Conservation (phyloP, 805 yeast genomes). For the Jamesozyma rosinii region DNA sequence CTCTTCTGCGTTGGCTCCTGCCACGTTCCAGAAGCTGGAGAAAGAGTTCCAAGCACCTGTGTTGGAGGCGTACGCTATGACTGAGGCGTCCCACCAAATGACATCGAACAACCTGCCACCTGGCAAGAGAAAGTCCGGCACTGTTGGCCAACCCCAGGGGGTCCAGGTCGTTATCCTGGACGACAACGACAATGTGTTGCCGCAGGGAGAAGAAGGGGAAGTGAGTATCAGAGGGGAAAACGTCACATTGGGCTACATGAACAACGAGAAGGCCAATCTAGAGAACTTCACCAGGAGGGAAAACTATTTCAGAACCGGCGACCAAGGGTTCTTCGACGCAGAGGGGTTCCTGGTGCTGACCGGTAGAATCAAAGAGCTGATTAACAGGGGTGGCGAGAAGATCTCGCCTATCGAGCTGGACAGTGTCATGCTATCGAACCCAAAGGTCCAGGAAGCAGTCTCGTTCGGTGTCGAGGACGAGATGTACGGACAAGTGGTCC, state of each 20-base stretch:
- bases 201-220: conserved; percentile 55
- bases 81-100: conserved; percentile 77
- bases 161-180: conserved; percentile 53
- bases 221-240: conserved; percentile 59
- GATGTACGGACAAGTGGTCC: conserved; percentile 62
- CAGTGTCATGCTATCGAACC: conserved; percentile 48
- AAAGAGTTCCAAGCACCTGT: conserved; percentile 54
- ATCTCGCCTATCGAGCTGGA: conserved; percentile 67
- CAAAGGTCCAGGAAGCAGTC: conserved; percentile 61
- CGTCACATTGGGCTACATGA: conserved; percentile 63
- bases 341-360: conserved; percentile 55
- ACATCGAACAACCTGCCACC: conserved; percentile 62
- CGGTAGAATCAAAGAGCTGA: conserved; percentile 65
- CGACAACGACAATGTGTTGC: conserved; percentile 37
- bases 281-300: conserved; percentile 49
- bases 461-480: conserved; percentile 59
- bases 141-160: conserved; percentile 67
- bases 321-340: conserved; percentile 53
- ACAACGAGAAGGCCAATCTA: conserved; percentile 60
- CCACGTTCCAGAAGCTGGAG: conserved; percentile 51
- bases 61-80: conserved; percentile 71
- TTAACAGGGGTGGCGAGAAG: conserved; percentile 72
- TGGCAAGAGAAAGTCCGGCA: conserved; percentile 56
- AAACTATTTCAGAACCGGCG: conserved; percentile 71
- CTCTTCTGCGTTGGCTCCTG: conserved; percentile 61